phyloP scores from a whole-genome alignment of 2,329 filamentous ascomycete genomes.

The Aspergillus sp. region DNA sequence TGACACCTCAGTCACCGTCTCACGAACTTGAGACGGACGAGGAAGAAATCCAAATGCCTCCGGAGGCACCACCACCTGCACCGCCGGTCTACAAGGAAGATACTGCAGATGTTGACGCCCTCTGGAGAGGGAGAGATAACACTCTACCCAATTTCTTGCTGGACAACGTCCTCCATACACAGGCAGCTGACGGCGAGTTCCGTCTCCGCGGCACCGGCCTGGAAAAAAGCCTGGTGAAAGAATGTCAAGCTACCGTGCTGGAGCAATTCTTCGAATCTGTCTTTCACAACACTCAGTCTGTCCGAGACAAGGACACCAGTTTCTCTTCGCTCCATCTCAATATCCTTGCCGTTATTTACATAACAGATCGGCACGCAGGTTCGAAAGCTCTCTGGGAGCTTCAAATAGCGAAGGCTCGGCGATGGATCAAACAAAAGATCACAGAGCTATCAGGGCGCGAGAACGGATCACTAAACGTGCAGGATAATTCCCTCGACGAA shows the following conservation, averaged over 20 bases:
- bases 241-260: not conserved
- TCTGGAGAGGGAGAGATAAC: not conserved
- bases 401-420: not conserved
- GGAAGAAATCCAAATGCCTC: no score
- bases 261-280: not conserved
- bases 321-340: not conserved
- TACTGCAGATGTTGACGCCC: not conserved
- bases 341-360: not conserved
- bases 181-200: not conserved
- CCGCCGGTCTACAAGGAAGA: no score
- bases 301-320: not conserved
- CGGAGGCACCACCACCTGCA: no score
- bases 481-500: not conserved
- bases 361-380: not conserved
- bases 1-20: no score
- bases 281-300: not conserved
- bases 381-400: conserved; percentile 1
- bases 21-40: no score
- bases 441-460: not conserved
- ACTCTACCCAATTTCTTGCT: not conserved
- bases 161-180: not conserved
- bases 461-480: not conserved
- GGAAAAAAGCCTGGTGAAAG: not conserved
- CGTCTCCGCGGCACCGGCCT: not conserved
- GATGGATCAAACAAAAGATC: not conserved